Evolutionary conservation across 192 early-diverging fungal genomes (phyloP).

Genomic region (Backusella parvicylindrica): DNA sequence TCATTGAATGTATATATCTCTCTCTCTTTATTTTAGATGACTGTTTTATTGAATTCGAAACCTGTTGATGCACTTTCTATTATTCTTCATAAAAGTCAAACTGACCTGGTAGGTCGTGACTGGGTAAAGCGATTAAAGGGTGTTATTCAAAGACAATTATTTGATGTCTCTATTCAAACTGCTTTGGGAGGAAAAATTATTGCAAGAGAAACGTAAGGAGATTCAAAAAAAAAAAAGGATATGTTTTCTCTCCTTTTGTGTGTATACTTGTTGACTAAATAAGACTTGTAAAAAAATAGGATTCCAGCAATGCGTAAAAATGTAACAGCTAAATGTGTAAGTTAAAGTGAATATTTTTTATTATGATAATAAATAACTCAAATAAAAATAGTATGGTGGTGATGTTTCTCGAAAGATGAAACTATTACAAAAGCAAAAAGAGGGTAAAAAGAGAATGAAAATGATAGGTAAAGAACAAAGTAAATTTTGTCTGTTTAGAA

Average conservation of each 20-base stretch:
- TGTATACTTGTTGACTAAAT: not conserved
- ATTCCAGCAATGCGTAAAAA: conserved; percentile 88
- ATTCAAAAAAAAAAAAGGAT: not conserved
- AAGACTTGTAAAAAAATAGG: conserved; percentile 29
- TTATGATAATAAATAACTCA: not conserved
- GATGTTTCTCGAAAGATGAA: conserved; percentile 98
- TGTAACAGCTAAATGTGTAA: conserved; percentile 91
- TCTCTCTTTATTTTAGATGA: conserved; percentile 46
- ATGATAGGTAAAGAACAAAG: conserved; percentile 52
- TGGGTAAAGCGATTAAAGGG: conserved; percentile 81
- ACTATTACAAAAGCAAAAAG: conserved; percentile 91
- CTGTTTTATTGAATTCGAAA: conserved; percentile 86
- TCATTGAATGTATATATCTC: no score
- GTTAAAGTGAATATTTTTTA: conserved; percentile 20
- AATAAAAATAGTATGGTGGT: conserved; percentile 74
- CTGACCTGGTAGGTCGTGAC: conserved; percentile 70
- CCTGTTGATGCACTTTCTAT: conserved; percentile 90
- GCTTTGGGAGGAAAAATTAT: conserved; percentile 80
- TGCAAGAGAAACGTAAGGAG: conserved; percentile 71
- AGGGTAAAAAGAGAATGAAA: conserved; percentile 93
- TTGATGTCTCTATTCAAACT: conserved; percentile 94
- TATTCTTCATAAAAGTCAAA: conserved; percentile 75
- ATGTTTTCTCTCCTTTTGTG: not conserved
- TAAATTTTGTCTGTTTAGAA: not conserved
- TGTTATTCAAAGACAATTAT: conserved; percentile 83